Evolutionary conservation across 768 basidiomycete species (phyloP).

Genomic region (Cubamyces lactineus): DNA sequence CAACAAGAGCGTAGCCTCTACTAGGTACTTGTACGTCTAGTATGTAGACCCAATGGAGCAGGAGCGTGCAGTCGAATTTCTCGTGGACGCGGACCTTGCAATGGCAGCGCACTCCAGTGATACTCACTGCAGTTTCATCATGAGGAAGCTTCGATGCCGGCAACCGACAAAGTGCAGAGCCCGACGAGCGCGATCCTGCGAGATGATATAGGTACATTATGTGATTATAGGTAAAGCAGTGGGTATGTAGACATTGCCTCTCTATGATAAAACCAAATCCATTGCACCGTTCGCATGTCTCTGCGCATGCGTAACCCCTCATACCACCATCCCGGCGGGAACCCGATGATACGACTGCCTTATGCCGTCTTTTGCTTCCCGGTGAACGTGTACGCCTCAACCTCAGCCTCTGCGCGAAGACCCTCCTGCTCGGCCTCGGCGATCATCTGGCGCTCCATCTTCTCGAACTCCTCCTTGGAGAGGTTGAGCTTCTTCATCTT

Average conservation of each 20-base stretch:
- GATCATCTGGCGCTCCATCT: slow-evolving; percentile 63
- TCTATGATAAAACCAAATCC: not conserved
- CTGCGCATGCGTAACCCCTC: too few species aligned
- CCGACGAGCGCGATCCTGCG: not conserved
- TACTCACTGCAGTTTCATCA: too few species aligned
- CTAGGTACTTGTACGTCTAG: too few species aligned
- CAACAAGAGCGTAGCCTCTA: too few species aligned
- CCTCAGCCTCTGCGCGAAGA: slow-evolving; percentile 61
- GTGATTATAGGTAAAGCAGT: slow-evolving; percentile 20
- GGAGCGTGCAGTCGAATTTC: too few species aligned
- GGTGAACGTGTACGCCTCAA: slow-evolving; percentile 34
- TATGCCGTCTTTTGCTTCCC: slow-evolving; percentile 29
- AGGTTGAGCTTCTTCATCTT: slow-evolving; percentile 56
- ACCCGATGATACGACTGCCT: not conserved
- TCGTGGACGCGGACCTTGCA: too few species aligned
- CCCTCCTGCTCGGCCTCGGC: slow-evolving; percentile 78
- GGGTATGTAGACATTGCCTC: slow-evolving; percentile 19
- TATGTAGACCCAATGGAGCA: too few species aligned
- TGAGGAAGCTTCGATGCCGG: too few species aligned
- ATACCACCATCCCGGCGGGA: not conserved
- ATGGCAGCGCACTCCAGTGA: too few species aligned
- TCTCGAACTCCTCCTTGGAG: slow-evolving; percentile 53
- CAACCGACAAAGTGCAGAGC: too few species aligned
- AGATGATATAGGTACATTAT: slow-evolving; percentile 20
- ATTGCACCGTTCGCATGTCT: too few species aligned